These are phyloP conservation scores for Monosporascus sp. DNA, from an alignment of 2,329 filamentous ascomycete species.

Conservation along the genomic window DNA sequence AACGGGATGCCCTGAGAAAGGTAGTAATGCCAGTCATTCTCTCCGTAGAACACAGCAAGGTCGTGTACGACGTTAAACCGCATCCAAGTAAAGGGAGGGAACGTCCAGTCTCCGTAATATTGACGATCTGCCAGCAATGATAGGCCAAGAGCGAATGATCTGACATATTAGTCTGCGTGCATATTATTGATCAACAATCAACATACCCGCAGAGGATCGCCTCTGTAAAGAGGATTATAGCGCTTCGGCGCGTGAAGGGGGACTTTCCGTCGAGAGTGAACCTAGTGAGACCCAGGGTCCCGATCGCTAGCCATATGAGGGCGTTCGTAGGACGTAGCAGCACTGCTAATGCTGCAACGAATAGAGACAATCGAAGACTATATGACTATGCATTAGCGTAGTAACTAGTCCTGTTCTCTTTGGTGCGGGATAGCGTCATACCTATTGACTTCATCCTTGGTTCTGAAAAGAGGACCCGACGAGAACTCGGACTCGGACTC, in stretches of 20 bases:
- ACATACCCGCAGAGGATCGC: conserved; percentile 53
- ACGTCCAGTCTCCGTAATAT: conserved; percentile 82
- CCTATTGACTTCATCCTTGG: conserved; percentile 25
- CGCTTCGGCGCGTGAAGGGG: conserved; percentile 35
- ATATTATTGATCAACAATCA: conserved; percentile 7
- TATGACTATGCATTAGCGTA: conserved; percentile 3
- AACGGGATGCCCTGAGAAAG: conserved; percentile 83
- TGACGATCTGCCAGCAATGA: conserved; percentile 66
- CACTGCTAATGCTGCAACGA: conserved; percentile 75
- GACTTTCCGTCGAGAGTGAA: conserved; percentile 35
- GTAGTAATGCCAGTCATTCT: conserved; percentile 90
- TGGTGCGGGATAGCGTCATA: conserved; percentile 11
- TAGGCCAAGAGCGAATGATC: conserved; percentile 51
- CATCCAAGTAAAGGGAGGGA: conserved; percentile 81
- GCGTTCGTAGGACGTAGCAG: conserved; percentile 85
- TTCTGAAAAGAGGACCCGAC: conserved; percentile 19
- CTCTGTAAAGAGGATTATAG: conserved; percentile 56
- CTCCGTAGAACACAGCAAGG: conserved; percentile 87
- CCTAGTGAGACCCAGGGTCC: conserved; percentile 44
- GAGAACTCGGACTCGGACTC: conserved; percentile 32
- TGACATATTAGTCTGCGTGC: conserved; percentile 9
- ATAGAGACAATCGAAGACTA: conserved; percentile 58
- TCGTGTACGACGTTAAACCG: conserved; percentile 87
- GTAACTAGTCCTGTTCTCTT: conserved; percentile 9
- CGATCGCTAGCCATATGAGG: conserved; percentile 73